These are phyloP conservation scores for Macrolepiota dolichaula DNA, from an alignment of 768 basidiomycete species.

Conservation along the genomic window DNA sequence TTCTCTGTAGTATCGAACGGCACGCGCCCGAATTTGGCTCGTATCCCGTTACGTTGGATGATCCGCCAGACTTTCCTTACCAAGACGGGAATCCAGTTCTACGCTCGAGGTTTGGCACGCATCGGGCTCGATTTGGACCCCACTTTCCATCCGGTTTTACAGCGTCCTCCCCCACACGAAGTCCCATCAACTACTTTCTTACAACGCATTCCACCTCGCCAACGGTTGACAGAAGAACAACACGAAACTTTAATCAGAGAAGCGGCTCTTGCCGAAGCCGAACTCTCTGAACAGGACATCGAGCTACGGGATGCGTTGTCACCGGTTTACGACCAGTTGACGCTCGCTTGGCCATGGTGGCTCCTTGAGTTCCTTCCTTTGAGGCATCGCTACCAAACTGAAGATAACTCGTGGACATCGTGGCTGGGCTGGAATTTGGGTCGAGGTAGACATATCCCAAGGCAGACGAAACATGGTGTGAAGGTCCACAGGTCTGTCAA, in stretches of 20 bases:
- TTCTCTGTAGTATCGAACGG: slow-evolving; percentile 33
- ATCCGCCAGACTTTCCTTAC: slow-evolving; percentile 60
- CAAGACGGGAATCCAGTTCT: slow-evolving; percentile 58
- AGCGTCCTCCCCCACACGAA: slow-evolving; percentile 27
- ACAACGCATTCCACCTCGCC: slow-evolving; percentile 14
- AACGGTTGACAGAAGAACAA: slow-evolving; percentile 37
- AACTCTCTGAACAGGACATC: slow-evolving; percentile 60
- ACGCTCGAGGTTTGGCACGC: slow-evolving; percentile 34
- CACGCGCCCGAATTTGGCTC: slow-evolving; percentile 38
- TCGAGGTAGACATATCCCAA: slow-evolving; percentile 36
- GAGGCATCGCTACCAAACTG: slow-evolving; percentile 32
- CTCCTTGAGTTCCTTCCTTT: slow-evolving; percentile 56
- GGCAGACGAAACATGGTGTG: slow-evolving; percentile 33
- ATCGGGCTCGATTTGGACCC: slow-evolving; percentile 37
- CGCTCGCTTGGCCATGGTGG: slow-evolving; percentile 56
- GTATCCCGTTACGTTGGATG: slow-evolving; percentile 65
- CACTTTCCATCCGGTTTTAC: slow-evolving; percentile 33
- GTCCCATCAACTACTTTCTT: slow-evolving; percentile 17
- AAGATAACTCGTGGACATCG: slow-evolving; percentile 26
- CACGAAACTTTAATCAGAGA: slow-evolving; percentile 31
- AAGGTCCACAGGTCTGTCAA: slow-evolving; percentile 49
- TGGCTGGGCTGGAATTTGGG: slow-evolving; percentile 31
- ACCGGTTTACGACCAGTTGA: slow-evolving; percentile 60
- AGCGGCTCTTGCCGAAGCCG: slow-evolving; percentile 22
- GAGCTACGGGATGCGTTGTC: slow-evolving; percentile 58